Evolutionary conservation across 768 basidiomycete genomes (phyloP), one percentile per base, ranked within the genome.

Genomic region (Tylopilus plumbeoviolaceoides): DNA sequence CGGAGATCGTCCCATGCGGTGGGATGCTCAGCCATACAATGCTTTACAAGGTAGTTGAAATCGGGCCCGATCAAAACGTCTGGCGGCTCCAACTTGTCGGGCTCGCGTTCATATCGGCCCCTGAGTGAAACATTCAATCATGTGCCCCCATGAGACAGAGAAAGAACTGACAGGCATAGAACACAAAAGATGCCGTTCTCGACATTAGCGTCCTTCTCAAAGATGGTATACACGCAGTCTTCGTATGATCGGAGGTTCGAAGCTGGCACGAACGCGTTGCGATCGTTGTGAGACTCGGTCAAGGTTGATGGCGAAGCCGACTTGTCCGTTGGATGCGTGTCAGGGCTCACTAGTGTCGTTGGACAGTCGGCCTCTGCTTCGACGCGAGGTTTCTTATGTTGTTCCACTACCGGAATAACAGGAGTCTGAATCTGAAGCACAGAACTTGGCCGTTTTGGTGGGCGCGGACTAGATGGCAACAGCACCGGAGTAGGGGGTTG

Each of bases 91-190:
- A 30, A 30, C 30, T 30, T 30, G 30, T 30, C 30, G 54, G 56
- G 35, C 66, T 56, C 68, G 68, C 59, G 10, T 55, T 70, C 60
- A 20, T 61, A 56, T 38, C 68, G 70, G 54, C 60, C 58, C 15
- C 68, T 70, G 40, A 46, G 36, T 7, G 31, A 33, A 55, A 33
- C 14, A 15, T 33, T 9, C 10, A 33, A 44, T 27, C 41, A 27
- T 40, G 15, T 15, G 5, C 7, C 20, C 28, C 20, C 4, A 23
- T 10, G n/a, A 12, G 12, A 48, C 7, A 35, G 23, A 42, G 7
- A 49, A 51, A 25, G 25, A 46, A 73, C 82, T 65, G 49, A 82
- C 84, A 68, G 58, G 77, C 84, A 85, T 33, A 82, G 68, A 45
- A 62, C 69, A 52, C 83, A 85, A 39, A 70, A 71, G 12, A 61